Evolutionary conservation across 208 protist genomes (phyloP), one percentile per base, ranked within the genome.

Genomic region (Leptomonas pyrrhocoris): DNA sequence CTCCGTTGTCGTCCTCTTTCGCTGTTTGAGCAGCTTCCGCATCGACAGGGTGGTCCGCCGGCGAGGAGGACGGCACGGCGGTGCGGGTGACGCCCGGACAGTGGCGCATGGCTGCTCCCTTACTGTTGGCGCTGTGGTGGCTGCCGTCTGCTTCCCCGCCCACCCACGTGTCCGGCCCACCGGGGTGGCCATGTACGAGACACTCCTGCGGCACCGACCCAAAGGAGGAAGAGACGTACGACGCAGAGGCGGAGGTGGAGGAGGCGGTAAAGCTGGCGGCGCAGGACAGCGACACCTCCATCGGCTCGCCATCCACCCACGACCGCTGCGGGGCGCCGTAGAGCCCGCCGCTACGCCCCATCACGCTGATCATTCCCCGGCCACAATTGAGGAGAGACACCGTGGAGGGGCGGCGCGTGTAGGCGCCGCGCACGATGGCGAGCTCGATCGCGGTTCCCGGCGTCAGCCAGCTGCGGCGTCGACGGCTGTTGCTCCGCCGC

Each of bases 211-310:
- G 34, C 11, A 77, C 1, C 3, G 63, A 67, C 16, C 72, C 72
- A 36, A 62, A 77, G 23, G 72, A 69, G 16, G 72, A 77, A 0
- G 72, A 77, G 21, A 56, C 51, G 40, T 77, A 71, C n/a, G 63
- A 59, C 21, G 9, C 63, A 7, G 56, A 62, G 15, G 72, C 63
- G 0, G 63, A 67, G 11, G 72, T 77, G 0, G 72, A 77, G 0
- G 63, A 71, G 23, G 57, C 72, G 7, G 63, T 77, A 43, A 71
- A 62, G 63, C 63, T 77, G 27, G 63, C 63, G 11, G 72, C 72
- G 31, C 72, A 77, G 19, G 72, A 77, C n/a, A 77, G 72, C 48
- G 51, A 70, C 18, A 69, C 53, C 57, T 71, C 57, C 55, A 49
- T 8, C 49, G 53, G 56, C n/a, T 71, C 62, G 7, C 31, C 46